These are phyloP conservation scores for Diaporthe sp. DNA, from an alignment of 2,329 filamentous ascomycete species.

Conservation along the genomic window DNA sequence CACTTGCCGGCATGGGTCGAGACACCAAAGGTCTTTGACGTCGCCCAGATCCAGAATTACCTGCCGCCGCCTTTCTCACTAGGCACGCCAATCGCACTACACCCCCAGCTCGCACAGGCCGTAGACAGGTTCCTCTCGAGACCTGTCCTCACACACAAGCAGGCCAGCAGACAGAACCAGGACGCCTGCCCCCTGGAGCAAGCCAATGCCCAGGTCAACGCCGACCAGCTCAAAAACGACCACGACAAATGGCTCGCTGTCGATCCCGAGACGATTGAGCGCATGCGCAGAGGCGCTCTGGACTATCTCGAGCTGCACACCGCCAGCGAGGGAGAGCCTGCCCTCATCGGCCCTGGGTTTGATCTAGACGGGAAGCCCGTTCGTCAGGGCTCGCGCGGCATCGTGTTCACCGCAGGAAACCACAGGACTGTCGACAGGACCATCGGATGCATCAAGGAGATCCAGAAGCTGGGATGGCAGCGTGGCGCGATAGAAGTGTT, in stretches of 20 bases:
- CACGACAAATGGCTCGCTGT: constrained; percentile 35
- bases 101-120: constrained; percentile 16
- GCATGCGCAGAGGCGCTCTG: constrained; percentile 35
- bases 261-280: constrained; percentile 8
- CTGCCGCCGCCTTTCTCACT: background rate
- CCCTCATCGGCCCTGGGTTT: constrained; percentile 37
- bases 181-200: constrained; percentile 36
- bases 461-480: constrained; percentile 38
- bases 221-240: constrained; percentile 38
- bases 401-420: constrained; percentile 40
- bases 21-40: constrained; percentile 35
- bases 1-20: constrained; percentile 31
- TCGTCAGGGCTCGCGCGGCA: constrained; percentile 30
- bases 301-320: constrained; percentile 33
- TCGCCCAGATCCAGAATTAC: background rate
- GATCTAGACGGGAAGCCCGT: constrained; percentile 13
- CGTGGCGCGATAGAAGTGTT: constrained; percentile 38
- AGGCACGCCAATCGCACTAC: constrained; percentile 14
- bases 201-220: constrained; percentile 38
- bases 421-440: constrained; percentile 37
- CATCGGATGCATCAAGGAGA: constrained; percentile 33
- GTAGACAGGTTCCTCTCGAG: constrained; percentile 34
- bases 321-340: constrained; percentile 11
- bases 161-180: constrained; percentile 37
- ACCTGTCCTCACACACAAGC: constrained; percentile 37